Evolutionary conservation across 495 filamentous ascomycete species (phyloP).

Genomic region (Articulospora tetracladia): DNA sequence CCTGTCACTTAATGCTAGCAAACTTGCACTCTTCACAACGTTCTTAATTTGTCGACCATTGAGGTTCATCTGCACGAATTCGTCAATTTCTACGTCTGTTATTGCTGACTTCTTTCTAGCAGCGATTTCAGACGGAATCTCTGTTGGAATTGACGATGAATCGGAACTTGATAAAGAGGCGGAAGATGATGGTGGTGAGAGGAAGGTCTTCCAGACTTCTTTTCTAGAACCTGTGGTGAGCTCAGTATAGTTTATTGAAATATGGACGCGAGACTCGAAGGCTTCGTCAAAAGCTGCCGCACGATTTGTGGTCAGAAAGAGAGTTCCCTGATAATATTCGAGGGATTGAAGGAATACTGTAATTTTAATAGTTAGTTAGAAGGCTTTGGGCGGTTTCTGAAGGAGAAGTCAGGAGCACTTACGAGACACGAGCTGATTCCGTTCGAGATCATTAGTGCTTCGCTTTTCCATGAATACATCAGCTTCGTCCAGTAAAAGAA

Average conservation of each 20-base stretch:
- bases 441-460: not conserved
- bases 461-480: not conserved
- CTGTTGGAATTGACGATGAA: too few species aligned
- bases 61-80: not conserved
- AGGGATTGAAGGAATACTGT: too few species aligned
- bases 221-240: not conserved
- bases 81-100: too few species aligned
- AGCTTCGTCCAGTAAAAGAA: not conserved
- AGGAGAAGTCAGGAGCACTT: too few species aligned
- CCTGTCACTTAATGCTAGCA: too few species aligned
- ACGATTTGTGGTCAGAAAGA: slow-evolving; percentile 68
- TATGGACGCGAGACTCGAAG: slow-evolving; percentile 40
- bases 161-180: not conserved
- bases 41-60: not conserved
- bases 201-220: not conserved
- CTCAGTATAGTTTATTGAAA: slow-evolving; percentile 36
- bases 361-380: too few species aligned
- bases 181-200: not conserved
- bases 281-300: slow-evolving; percentile 40
- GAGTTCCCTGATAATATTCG: slow-evolving; percentile 36
- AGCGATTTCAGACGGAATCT: too few species aligned
- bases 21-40: not conserved
- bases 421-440: not conserved
- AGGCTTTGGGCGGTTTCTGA: not conserved
- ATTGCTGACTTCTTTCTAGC: too few species aligned